Evolutionary conservation across 345 rosid genomes (phyloP).

Genomic region (Salix exigua): DNA sequence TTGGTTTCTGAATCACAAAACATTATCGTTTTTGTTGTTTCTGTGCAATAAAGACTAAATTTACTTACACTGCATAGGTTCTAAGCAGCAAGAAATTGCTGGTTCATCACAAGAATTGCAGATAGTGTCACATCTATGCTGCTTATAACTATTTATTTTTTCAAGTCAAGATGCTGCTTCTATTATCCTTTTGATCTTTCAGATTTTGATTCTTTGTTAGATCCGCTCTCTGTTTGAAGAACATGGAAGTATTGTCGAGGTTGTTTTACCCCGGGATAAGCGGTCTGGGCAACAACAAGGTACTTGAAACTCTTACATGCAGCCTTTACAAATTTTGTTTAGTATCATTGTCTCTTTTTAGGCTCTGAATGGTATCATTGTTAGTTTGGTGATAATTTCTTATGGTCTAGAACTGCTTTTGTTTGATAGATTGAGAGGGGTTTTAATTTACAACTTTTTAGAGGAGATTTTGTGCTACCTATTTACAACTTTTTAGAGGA

Average conservation of each 20-base stretch:
- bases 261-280: conserved; percentile 72
- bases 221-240: conserved; percentile 62
- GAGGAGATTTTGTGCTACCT: too few species aligned
- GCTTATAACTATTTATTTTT: background rate
- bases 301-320: conserved; percentile 10
- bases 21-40: background rate
- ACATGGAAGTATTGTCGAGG: conserved; percentile 67
- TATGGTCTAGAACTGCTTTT: too few species aligned
- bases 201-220: conserved; percentile 33
- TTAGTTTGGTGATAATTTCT: background rate
- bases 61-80: too few species aligned
- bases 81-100: background rate
- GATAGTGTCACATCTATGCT: background rate
- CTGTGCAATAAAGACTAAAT: too few species aligned
- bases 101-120: too few species aligned
- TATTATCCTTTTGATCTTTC: conserved; percentile 2
- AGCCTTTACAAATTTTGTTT: background rate
- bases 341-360: background rate
- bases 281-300: conserved; percentile 66
- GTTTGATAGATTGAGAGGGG: too few species aligned
- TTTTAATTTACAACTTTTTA: too few species aligned
- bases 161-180: background rate
- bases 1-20: conserved; percentile 7
- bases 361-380: background rate
- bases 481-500: too few species aligned